Percentiles rank a stretch among this genome's conserved stretches.
Conservation (phyloP, 805 yeast species). For the Hanseniaspora pseudoguilliermondii region DNA sequence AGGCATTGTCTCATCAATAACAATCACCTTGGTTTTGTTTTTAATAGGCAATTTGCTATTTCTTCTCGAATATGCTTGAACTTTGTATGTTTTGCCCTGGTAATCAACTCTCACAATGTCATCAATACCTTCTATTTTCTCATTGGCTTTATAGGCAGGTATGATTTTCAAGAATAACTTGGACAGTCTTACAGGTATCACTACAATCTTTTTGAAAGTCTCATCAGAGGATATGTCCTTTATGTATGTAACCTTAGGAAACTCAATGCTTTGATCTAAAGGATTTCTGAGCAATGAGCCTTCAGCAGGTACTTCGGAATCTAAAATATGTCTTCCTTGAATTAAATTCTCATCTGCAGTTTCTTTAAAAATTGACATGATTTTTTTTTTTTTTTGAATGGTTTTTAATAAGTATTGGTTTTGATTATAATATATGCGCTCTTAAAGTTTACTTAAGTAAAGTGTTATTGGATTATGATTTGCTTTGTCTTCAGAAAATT, state of each 20-base stretch:
- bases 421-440: background rate
- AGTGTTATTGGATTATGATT: background rate
- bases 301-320: background rate
- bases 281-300: background rate
- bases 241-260: background rate
- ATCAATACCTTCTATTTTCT: background rate
- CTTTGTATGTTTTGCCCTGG: background rate
- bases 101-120: background rate
- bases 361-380: conserved; percentile 4
- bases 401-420: background rate
- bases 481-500: too few species aligned
- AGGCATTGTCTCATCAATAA: conserved; percentile 11
- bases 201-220: background rate
- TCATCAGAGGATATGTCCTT: conserved; percentile 1
- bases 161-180: background rate
- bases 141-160: background rate
- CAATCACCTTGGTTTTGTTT: conserved; percentile 3
- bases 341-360: conserved; percentile 7
- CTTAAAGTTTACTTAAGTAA: too few species aligned
- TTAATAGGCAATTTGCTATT: conserved; percentile 2
- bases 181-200: background rate
- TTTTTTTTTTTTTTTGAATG: background rate
- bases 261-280: background rate
- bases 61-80: conserved; percentile 1
- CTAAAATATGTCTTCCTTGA: conserved; percentile 3